Conservation (phyloP, 306 rosid genomes). For the Gillenia trifoliata region DNA sequence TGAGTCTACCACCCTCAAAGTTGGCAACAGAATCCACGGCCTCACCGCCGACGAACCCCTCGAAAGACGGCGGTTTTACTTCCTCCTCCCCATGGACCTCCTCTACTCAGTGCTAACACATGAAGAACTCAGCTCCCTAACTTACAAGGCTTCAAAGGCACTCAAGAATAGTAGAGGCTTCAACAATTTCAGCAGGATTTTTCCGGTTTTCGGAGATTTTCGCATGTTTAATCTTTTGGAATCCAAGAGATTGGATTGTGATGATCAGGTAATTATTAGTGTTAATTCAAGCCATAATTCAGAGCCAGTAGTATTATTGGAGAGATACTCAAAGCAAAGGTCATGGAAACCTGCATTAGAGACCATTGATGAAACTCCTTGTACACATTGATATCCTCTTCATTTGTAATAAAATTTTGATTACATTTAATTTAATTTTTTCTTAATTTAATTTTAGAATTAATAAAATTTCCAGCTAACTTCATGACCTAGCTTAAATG, state of each 20-base stretch:
- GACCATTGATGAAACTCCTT: constrained; percentile 70
- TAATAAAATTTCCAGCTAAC: not conserved
- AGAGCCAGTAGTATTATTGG: constrained; percentile 11
- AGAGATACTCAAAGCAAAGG: constrained; percentile 61
- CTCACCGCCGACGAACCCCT: constrained; percentile 64
- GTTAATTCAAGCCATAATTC: not conserved
- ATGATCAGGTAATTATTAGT: not conserved
- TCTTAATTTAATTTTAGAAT: not conserved
- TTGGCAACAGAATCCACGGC: constrained; percentile 74
- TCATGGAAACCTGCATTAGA: constrained; percentile 90
- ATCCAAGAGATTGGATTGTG: constrained; percentile 25
- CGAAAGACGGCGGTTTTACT: constrained; percentile 47
- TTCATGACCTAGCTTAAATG: not conserved
- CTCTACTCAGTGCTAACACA: constrained; percentile 76
- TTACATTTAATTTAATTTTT: not conserved
- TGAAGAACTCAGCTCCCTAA: constrained; percentile 68
- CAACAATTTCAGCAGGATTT: constrained; percentile 58
- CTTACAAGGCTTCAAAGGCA: constrained; percentile 53
- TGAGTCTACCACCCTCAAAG: constrained; percentile 60
- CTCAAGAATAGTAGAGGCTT: constrained; percentile 43
- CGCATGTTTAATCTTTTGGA: constrained; percentile 50
- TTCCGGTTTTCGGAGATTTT: constrained; percentile 58
- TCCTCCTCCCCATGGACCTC: constrained; percentile 82
- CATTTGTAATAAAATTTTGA: not conserved
- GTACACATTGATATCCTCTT: not conserved